Evolutionary conservation across 73 alveolate species (phyloP), one percentile per base, ranked within the genome.

Genomic region (Paramecium octaurelia): DNA sequence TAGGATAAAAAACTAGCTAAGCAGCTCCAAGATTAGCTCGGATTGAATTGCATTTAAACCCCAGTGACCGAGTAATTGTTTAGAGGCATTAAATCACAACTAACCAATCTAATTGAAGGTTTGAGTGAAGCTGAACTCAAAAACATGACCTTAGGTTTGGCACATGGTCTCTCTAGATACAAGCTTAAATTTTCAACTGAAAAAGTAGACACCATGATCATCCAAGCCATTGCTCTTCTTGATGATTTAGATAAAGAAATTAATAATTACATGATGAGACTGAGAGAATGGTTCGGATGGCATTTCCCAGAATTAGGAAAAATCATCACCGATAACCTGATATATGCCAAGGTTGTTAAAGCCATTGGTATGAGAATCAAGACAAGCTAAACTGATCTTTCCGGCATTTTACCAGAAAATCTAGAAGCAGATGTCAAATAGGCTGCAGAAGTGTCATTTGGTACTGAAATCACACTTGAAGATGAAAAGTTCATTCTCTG

Each of bases 251-350:
- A 99, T 77, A 98, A 97, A 94, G 99, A 99, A 94, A 97, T 99
- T 89, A 99, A 99, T 94, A 99, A 99, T 95, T 99, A 98, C 87
- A 99, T 99, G 88, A 99, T 99, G 99, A 95, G 99, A 94, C 97
- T 99, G n/a, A 96, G 99, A 95, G 99, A 96, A 88, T 98, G 99
- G 99, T 99, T 98, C 93, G 99, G 99, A 59, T 99, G 99, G 99
- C 99, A 99, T 94, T 99, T 99, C 98, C 99, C 99, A 29, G 99
- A 99, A 97, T 97, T 98, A 44, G 99, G 99, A 8, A 98, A 97
- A 96, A 98, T 99, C 76, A 98, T 99, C 87, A 95, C 99, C 24
- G 99, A 99, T 87, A 98, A 98, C 97, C 92, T 98, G 58, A 96
- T 99, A 54, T 99, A 97, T 87, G 99, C 99, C 86, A 96, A 97